Conservation (phyloP, 768 basidiomycete species). For the Leucocoprinus birnbaumii region DNA sequence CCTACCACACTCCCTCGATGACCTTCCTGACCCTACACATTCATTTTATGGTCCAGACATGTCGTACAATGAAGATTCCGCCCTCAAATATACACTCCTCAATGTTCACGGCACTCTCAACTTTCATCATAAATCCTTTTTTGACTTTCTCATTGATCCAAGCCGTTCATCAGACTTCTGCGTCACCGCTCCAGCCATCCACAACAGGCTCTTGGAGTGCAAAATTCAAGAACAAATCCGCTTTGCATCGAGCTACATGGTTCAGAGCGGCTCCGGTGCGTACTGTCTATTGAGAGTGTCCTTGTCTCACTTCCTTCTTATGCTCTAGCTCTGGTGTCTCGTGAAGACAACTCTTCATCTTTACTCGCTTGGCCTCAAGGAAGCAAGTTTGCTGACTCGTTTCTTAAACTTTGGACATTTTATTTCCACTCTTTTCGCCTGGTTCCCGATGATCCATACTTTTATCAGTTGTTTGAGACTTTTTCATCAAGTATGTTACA, state of each 20-base stretch:
- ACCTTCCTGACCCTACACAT: too few species aligned
- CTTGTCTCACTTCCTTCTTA: background rate
- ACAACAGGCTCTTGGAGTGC: background rate
- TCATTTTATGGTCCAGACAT: too few species aligned
- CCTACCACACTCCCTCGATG: too few species aligned
- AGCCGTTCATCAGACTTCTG: background rate
- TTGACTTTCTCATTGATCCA: conserved; percentile 5
- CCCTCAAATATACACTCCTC: too few species aligned
- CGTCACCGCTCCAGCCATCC: background rate
- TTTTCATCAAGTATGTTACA: background rate
- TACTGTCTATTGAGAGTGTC: too few species aligned
- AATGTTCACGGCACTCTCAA: background rate
- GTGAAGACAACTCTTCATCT: background rate
- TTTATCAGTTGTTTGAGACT: background rate
- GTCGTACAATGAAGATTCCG: too few species aligned
- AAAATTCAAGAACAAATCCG: background rate
- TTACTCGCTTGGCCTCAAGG: background rate
- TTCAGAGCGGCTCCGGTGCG: background rate
- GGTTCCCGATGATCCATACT: background rate
- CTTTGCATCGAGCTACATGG: background rate
- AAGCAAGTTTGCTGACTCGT: background rate
- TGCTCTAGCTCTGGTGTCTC: background rate
- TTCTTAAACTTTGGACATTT: background rate
- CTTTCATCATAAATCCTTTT: conserved; percentile 5
- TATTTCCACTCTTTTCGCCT: background rate